These are phyloP conservation scores for Aspergillus wentii DNA, from an alignment of 495 filamentous ascomycete species.

Conservation along the genomic window DNA sequence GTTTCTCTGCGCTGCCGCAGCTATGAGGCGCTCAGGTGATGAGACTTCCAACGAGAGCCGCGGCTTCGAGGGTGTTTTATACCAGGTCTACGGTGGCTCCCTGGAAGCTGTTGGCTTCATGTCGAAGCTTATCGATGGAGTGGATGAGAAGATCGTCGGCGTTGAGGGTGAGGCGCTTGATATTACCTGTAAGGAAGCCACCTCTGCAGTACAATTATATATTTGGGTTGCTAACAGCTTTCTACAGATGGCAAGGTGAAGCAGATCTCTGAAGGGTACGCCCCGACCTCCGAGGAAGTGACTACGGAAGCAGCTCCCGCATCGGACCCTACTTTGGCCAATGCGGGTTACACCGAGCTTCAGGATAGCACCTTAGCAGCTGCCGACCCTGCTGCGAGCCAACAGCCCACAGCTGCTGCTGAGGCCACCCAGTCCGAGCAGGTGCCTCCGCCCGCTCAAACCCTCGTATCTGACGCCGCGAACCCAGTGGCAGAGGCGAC, in stretches of 20 bases:
- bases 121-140: slow-evolving; percentile 78
- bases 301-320: slow-evolving; percentile 31
- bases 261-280: slow-evolving; percentile 39
- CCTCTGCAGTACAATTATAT: neutral
- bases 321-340: slow-evolving; percentile 71
- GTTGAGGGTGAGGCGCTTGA: slow-evolving; percentile 60
- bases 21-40: slow-evolving; percentile 60
- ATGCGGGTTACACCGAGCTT: slow-evolving; percentile 74
- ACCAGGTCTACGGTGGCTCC: slow-evolving; percentile 84
- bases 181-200: slow-evolving; percentile 65
- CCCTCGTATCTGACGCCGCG: slow-evolving; percentile 55
- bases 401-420: slow-evolving; percentile 13
- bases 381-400: slow-evolving; percentile 12
- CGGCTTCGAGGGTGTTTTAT: slow-evolving; percentile 86
- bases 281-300: slow-evolving; percentile 20
- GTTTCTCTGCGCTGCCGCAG: slow-evolving; percentile 75
- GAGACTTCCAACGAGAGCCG: slow-evolving; percentile 65
- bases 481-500: slow-evolving; percentile 64
- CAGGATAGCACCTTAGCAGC: slow-evolving; percentile 30
- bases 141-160: slow-evolving; percentile 63
- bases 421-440: slow-evolving; percentile 24
- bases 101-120: slow-evolving; percentile 75
- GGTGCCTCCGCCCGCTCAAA: slow-evolving; percentile 43
- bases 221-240: slow-evolving; percentile 20
- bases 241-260: slow-evolving; percentile 64